Conservation (phyloP, 495 filamentous ascomycete species). For the Trichoderma orchidacearum region DNA sequence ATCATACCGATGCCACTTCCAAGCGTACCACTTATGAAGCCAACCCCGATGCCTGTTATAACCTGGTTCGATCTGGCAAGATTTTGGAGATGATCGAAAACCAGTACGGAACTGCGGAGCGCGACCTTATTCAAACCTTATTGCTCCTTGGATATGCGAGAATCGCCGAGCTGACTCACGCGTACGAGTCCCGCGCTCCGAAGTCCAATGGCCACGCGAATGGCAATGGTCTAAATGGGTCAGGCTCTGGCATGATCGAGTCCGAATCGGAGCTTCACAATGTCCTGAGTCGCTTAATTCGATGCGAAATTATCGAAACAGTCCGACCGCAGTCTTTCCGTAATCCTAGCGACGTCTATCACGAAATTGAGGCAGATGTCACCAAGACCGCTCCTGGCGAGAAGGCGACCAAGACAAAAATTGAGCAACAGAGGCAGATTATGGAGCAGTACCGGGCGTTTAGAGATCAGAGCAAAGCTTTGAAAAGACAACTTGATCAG, state of each 20-base stretch:
- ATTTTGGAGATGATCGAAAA: conserved; percentile 62
- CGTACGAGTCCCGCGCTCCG: conserved; percentile 11
- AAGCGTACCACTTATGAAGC: conserved; percentile 66
- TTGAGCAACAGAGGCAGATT: conserved; percentile 37
- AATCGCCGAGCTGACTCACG: conserved; percentile 49
- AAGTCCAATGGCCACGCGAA: conserved; percentile 19
- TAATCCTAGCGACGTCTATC: conserved; percentile 21
- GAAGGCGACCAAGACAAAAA: conserved; percentile 42
- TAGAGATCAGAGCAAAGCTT: conserved; percentile 24
- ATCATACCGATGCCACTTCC: conserved; percentile 50
- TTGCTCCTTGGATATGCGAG: conserved; percentile 64
- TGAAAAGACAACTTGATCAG: conserved; percentile 35
- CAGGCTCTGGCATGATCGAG: conserved; percentile 14
- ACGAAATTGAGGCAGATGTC: conserved; percentile 25
- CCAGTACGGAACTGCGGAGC: conserved; percentile 54
- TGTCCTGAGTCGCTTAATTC: conserved; percentile 27
- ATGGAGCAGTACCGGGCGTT: conserved; percentile 39
- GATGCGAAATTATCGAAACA: conserved; percentile 29
- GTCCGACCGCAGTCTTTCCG: conserved; percentile 22
- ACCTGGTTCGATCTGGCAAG: conserved; percentile 65
- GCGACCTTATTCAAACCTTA: conserved; percentile 58
- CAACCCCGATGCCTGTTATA: conserved; percentile 60
- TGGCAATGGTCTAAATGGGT: conserved; percentile 13
- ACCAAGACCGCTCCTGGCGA: conserved; percentile 21
- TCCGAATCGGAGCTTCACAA: conserved; percentile 20